Evolutionary conservation across 1,139 yeast species (phyloP).

Genomic region (Schwanniomyces etchellsii): DNA sequence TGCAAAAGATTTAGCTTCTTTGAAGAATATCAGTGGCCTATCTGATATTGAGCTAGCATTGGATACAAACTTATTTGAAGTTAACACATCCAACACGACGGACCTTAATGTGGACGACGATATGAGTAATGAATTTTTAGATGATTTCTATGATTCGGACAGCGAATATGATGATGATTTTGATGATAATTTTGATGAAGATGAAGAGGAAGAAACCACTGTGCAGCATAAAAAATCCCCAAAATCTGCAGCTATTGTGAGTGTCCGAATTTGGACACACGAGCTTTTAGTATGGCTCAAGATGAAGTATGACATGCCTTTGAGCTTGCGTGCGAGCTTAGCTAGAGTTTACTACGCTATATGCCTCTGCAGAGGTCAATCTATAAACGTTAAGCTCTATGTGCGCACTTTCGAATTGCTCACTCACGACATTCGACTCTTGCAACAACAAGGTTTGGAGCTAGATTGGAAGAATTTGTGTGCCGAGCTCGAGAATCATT

Average conservation of each 20-base stretch:
- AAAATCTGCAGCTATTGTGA: slow-evolving; percentile 66
- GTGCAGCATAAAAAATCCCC: slow-evolving; percentile 55
- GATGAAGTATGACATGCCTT: slow-evolving; percentile 80
- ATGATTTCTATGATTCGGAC: slow-evolving; percentile 22
- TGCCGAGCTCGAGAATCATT: slow-evolving; percentile 28
- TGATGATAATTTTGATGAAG: slow-evolving; percentile 36
- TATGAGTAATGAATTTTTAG: slow-evolving; percentile 13
- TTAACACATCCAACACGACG: slow-evolving; percentile 8
- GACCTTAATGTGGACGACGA: slow-evolving; percentile 10
- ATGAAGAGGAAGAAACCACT: slow-evolving; percentile 26
- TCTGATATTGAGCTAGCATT: slow-evolving; percentile 49
- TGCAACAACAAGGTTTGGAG: slow-evolving; percentile 32
- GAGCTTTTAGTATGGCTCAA: slow-evolving; percentile 76
- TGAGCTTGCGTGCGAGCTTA: slow-evolving; percentile 53
- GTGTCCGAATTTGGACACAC: slow-evolving; percentile 83
- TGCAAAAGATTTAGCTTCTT: slow-evolving; percentile 50
- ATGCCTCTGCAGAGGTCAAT: slow-evolving; percentile 72
- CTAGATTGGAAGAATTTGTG: slow-evolving; percentile 53
- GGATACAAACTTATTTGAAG: slow-evolving; percentile 46
- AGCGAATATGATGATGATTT: slow-evolving; percentile 33
- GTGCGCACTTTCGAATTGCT: slow-evolving; percentile 60
- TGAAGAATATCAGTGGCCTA: slow-evolving; percentile 25
- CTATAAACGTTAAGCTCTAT: slow-evolving; percentile 54
- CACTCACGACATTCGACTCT: slow-evolving; percentile 41
- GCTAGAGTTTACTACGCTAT: slow-evolving; percentile 71